These are phyloP conservation scores for Areca catechu DNA, from an alignment of 176 grass and related monocot species.

Conservation along the genomic window DNA sequence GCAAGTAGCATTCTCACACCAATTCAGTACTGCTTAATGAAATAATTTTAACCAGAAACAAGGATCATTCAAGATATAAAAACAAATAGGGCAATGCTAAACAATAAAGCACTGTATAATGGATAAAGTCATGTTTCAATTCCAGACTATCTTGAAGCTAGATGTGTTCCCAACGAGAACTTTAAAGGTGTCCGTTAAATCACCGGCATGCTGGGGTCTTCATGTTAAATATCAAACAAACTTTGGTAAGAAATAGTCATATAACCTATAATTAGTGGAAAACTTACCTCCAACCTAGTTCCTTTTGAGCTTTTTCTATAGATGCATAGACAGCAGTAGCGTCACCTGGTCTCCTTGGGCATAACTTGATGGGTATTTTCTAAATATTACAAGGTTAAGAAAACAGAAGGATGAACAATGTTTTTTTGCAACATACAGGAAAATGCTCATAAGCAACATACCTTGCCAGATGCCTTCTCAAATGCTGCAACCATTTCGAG, in stretches of 20 bases:
- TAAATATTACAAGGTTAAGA: constrained; percentile 9
- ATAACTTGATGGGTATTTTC: constrained; percentile 69
- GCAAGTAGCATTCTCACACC: constrained; percentile 12
- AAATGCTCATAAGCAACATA: not conserved
- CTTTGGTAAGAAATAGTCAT: not conserved
- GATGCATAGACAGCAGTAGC: constrained; percentile 76
- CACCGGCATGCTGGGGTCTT: not conserved
- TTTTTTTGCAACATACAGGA: no score
- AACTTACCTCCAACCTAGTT: constrained; percentile 77
- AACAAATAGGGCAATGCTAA: not conserved
- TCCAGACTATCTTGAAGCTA: not conserved
- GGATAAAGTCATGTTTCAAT: not conserved
- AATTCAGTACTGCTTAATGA: no score
- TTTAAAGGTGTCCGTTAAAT: not conserved
- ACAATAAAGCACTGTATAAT: no score
- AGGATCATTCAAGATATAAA: not conserved
- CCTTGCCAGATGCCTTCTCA: constrained; percentile 77
- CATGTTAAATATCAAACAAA: not conserved
- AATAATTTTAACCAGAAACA: no score
- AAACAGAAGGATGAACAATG: no score
- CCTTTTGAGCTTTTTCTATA: constrained; percentile 51
- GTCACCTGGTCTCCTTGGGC: constrained; percentile 70
- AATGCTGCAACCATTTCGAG: constrained; percentile 86
- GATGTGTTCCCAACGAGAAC: not conserved
- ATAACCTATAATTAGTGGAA: not conserved